Evolutionary conservation across 352 stramenopile genomes (phyloP), one percentile per base, ranked within the genome.

Genomic region (Globisporangium paroecandrum): DNA sequence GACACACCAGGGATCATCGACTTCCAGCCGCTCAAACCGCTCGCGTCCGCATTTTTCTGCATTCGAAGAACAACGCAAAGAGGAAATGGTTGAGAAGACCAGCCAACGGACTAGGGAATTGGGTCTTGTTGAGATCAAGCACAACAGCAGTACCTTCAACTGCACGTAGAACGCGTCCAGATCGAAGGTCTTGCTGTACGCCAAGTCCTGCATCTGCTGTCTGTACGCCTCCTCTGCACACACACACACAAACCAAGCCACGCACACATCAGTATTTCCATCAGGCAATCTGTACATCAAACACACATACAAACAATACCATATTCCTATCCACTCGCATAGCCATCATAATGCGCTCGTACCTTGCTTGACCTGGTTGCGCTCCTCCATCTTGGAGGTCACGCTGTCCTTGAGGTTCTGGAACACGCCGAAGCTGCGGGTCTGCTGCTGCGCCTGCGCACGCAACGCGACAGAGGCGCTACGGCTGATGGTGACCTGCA

Each of bases 331-430:
- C 25, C 22, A 46, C 4, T 12, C 4, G 7, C 47, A 59, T 43
- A 62, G 3, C 9, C 18, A 4, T 43, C 36, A 43, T 15, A 15
- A 18, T 29, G 55, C 15, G 22, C n/a, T 38, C 70, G 27, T 59
- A 94, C 86, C 77, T 60, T 91, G 82, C 70, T 95, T 95, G 58
- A 72, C 76, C 53, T 90, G 74, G 70, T 91, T 94, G 74, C 86
- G 84, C 73, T 93, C 78, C 74, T 94, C 82, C 66, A 95, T 73
- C 74, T 93, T 94, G 68, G 75, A 69, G 57, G 80, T 83, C 36
- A 95, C 79, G 8, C 81, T 79, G 64, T 94, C 83, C 49, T 83
- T 83, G 56, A 95, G 77, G 69, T 73, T 89, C 58, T 75, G 81
- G 67, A 95, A 91, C 49, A 95, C 70, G 68, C 88, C 77, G 69